Base-by-base conservation (phyloP, 257 asterid species). In the Solanum clarkiae region DNA sequence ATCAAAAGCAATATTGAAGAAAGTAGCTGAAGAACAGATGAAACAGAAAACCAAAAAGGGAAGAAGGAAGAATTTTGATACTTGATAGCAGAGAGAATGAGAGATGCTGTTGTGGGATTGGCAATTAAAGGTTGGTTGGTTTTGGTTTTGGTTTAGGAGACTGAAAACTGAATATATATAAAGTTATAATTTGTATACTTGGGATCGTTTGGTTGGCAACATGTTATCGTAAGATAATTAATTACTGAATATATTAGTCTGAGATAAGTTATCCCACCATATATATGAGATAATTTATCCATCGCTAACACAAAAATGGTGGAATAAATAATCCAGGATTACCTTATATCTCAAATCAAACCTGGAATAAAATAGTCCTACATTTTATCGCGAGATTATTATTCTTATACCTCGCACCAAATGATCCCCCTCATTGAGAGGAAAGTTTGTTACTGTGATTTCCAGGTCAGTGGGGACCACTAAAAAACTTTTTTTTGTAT, bases 91-190 rank as follows among this genome's bases (percentile, higher is more conserved):
- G 82, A n/a, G 57, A 84, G 79, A 56, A 66, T 66, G 79, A 71
- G 81, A 84, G 70, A 20, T 85, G 86, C 0, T 80, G 84, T 71
- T 84, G 22, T 54, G 88, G 88, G 80, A 83, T 80, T 86, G 51
- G 85, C 62, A 75, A 70, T 63, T 75, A 49, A 83, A 86, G 84
- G 82, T 63, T 84, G 86, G 81, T 88, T 84, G 88, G 92, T 88
- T 29, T 29, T 87, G 90, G 91, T 92, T 91, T 90, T 89, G 92
- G 92, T 90, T 92, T 88, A 88, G 92, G 92, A 87, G 88, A 84
- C 88, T 85, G 40, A 72, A 84, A 62, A 84, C 20, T 71, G 65
- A 71, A 36, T 42, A 68, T 49, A 71, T 44, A 24, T 63, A 63
- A 63, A 24, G 70, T 24, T 63, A 18, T 63, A 75, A 49, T 20